phyloP scores from a whole-genome alignment of 352 stramenopile species.

The Phytophthora tubulina region DNA sequence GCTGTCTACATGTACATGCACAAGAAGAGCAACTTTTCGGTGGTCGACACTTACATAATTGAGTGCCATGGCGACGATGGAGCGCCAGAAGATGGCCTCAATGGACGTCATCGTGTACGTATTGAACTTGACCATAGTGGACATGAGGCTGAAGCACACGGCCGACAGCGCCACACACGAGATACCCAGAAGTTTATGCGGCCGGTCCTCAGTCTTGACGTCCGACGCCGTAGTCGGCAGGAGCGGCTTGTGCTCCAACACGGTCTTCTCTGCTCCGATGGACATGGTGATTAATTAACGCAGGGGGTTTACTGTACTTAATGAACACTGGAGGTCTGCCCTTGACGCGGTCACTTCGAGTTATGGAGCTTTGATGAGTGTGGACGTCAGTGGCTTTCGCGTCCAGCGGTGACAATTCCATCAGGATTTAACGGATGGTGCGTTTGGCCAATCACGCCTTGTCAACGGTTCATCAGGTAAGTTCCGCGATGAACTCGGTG shows the following conservation, averaged over 20 bases:
- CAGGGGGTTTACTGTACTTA: neutral
- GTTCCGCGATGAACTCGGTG: conserved; percentile 9
- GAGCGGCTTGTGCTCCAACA: conserved; percentile 36
- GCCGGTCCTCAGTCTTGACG: conserved; percentile 38
- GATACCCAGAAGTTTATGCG: conserved; percentile 70
- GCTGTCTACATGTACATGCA: neutral
- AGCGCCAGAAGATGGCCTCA: conserved; percentile 85
- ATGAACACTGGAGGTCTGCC: neutral
- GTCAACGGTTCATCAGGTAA: conserved; percentile 4
- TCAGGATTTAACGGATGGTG: conserved; percentile 9
- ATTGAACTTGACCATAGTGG: conserved; percentile 81
- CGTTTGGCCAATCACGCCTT: conserved; percentile 32
- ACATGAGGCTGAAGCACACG: conserved; percentile 88
- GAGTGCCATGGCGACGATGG: conserved; percentile 55
- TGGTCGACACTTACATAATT: conserved; percentile 62
- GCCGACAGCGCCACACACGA: conserved; percentile 74
- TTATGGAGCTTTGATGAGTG: conserved; percentile 34
- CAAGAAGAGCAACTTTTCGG: neutral
- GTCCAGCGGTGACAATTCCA: conserved; percentile 5
- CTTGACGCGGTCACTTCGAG: conserved; percentile 7
- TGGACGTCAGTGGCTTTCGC: conserved; percentile 2
- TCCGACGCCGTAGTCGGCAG: conserved; percentile 38
- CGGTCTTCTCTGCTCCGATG: conserved; percentile 33
- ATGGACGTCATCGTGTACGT: conserved; percentile 83
- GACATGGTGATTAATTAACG: conserved; percentile 29